Base-by-base conservation (phyloP, 2,329 filamentous ascomycete species). In the Aspergillus vadensis region DNA sequence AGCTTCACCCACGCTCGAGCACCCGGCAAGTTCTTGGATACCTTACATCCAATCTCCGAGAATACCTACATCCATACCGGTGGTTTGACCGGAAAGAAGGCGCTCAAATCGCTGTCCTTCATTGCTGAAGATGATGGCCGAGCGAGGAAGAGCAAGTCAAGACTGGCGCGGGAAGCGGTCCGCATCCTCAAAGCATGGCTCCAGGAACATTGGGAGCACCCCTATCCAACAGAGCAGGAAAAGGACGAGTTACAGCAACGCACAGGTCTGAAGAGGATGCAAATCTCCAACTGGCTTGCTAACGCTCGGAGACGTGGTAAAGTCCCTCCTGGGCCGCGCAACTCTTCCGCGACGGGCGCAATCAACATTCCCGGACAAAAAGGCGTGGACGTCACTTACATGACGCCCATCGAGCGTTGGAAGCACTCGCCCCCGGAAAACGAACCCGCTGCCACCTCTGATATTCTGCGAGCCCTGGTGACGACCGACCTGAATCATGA, bases 211-310 rank as follows among this genome's bases (percentile, higher is more conserved):
- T 86, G 85, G 69, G 85, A 90, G 55, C 91, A 96, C 68, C 93
- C 92, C 0, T 97, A 97, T 72, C 92, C 93, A 5, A 93, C 87
- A 36, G 92, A 96, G 47, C 88, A 92, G 60, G 91, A 97, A 72
- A 96, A 94, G 71, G 90, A 92, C 66, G 84, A 86, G 63, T 81
- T 97, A 25, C 89, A 92, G 75, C 83, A 85, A 50, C 85, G 90
- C 68, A 97, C 92, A 0, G 91, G 92, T 7, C 82, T 97, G 43
- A 92, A 87, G 73, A 87, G 91, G 69, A 89, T 84, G 14, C 93
- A 97, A 71, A 94, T 97, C 68, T 89, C 88, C 10, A 96, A 96
- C 73, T 97, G 92, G 92, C 86, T 97, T 50, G 92, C 92, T 61
- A 97, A 97, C 75, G 92, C 92, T 59, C 87, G 92, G 47, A 86